A percentile compares a stretch with the other conserved stretches of the same genome.
These are phyloP conservation scores for Pseudocercospora fuligena DNA, from an alignment of 2,329 filamentous ascomycete genomes.

Conservation along the genomic window DNA sequence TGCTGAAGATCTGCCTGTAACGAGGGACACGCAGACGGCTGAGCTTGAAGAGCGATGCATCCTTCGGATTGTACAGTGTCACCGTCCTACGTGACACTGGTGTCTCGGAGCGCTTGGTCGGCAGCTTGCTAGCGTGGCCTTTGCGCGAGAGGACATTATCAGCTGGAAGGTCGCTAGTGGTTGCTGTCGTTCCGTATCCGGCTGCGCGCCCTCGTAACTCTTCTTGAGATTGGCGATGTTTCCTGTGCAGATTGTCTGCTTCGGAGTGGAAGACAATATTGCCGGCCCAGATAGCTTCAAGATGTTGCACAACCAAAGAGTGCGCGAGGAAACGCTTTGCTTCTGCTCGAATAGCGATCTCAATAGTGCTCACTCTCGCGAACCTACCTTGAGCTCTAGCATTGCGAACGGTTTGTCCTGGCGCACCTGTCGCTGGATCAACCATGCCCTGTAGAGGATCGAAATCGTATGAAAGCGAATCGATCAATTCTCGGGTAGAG, in stretches of 20 bases:
- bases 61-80: slow-evolving; percentile 84
- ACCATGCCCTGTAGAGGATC: slow-evolving; percentile 84
- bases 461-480: slow-evolving; percentile 93
- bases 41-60: slow-evolving; percentile 89
- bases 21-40: slow-evolving; percentile 88
- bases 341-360: slow-evolving; percentile 89
- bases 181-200: slow-evolving; percentile 48
- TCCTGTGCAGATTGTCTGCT: slow-evolving; percentile 80
- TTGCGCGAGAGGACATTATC: slow-evolving; percentile 39
- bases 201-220: slow-evolving; percentile 23
- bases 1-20: slow-evolving; percentile 89
- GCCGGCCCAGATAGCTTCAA: slow-evolving; percentile 97
- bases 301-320: slow-evolving; percentile 86
- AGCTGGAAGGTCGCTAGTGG: slow-evolving; percentile 35
- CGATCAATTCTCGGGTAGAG: slow-evolving; percentile 85
- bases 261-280: slow-evolving; percentile 92
- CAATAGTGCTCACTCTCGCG: slow-evolving; percentile 84
- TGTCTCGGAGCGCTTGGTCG: slow-evolving; percentile 30
- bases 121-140: slow-evolving; percentile 29
- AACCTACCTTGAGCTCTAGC: slow-evolving; percentile 59
- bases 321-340: slow-evolving; percentile 92
- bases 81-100: slow-evolving; percentile 70
- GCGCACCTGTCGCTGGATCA: slow-evolving; percentile 47
- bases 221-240: slow-evolving; percentile 47
- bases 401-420: slow-evolving; percentile 14